Conservation (phyloP, 768 basidiomycete species). For the Boletus sensibilis region DNA sequence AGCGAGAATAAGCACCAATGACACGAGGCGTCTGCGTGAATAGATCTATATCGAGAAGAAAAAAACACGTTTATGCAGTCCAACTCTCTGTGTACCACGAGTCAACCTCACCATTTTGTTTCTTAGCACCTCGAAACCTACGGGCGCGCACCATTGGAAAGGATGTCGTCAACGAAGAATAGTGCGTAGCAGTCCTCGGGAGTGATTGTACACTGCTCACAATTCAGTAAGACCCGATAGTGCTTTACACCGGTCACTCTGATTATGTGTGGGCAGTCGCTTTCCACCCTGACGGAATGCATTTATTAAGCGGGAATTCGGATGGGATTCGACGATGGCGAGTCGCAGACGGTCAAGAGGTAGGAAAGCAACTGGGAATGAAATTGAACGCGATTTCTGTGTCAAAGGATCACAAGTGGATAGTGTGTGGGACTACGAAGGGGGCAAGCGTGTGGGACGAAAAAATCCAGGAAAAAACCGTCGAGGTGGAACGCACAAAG, state of each 20-base stretch:
- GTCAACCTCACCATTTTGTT: too few species aligned
- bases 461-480: not conserved
- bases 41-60: too few species aligned
- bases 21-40: too few species aligned
- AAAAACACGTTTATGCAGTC: too few species aligned
- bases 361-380: too few species aligned
- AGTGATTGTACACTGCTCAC: not conserved
- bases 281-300: not conserved
- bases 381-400: not conserved
- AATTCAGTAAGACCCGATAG: not conserved
- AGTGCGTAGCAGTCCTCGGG: not conserved
- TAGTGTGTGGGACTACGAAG: not conserved
- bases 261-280: not conserved
- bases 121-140: too few species aligned
- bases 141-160: too few species aligned
- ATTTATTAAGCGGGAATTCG: not conserved
- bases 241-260: not conserved
- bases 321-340: not conserved
- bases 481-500: not conserved
- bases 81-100: too few species aligned
- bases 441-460: constrained; percentile 1
- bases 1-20: too few species aligned
- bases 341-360: not conserved
- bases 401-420: not conserved
- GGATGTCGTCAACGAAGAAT: too few species aligned